Evolutionary conservation across 768 basidiomycete species (phyloP), one percentile per base, ranked within the genome.

Genomic region (Serpula lacrymans): DNA sequence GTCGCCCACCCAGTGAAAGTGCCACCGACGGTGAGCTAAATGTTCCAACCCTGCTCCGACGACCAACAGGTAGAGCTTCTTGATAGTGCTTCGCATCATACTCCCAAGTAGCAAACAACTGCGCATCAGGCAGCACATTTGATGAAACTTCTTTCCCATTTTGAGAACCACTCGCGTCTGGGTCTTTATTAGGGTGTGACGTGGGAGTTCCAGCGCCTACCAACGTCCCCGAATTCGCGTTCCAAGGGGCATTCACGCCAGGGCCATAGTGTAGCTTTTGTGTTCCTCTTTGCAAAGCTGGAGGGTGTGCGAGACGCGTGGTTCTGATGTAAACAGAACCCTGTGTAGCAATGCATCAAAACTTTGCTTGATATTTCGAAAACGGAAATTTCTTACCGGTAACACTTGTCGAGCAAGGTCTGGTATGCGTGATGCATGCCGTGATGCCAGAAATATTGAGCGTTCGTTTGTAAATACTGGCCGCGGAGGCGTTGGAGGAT

Each of bases 361-460:
- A n/a, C n/a, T n/a, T n/a, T n/a, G n/a, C n/a, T n/a, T n/a, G n/a
- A n/a, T n/a, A n/a, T n/a, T n/a, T n/a, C n/a, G n/a, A n/a, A n/a
- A n/a, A n/a, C n/a, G n/a, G n/a, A n/a, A n/a, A n/a, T n/a, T n/a
- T 69, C 82, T 46, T 56, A 88, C 86, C 25, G 84, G 77, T 35
- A 90, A 75, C 8, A 84, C 74, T 46, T 72, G 68, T 18, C 80
- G 70, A 7, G 85, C 77, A 33, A 90, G 65, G 37, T 80, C 76
- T 6, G 84, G 84, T 33, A 88, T 68, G 40, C 82, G 67, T 10
- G 80, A 81, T 1, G 67, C 65, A 47, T 86, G 83, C 39, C 82
- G 74, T 40, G 77, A 78, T 16, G 82, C 69, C 18, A 82, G 70
- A 2, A 85, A 82, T 2, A 80, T 71, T 20, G 91, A 63, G 32